Base-by-base conservation (phyloP, 225 moss, liverwort and hornwort species). In the Asterella californica region DNA sequence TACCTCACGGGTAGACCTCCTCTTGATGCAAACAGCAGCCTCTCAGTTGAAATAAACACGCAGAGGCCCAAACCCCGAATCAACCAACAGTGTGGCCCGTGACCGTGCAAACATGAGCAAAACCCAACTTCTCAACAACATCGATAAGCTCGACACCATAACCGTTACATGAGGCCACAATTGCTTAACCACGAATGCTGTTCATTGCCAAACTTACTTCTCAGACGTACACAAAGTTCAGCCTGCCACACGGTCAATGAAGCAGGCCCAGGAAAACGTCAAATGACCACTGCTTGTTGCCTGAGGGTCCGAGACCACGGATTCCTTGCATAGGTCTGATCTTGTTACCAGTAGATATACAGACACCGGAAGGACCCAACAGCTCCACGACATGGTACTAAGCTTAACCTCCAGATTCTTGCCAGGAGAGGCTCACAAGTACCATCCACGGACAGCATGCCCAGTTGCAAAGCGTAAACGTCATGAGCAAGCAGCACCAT, bases 71-170 rank as follows among this genome's bases (percentile, higher is more conserved):
- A 49, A 84, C 59, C 86, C 80, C 79, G 80, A 87, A 87, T 80
- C 84, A 87, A 87, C 82, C 66, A 84, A 84, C 79, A 81, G 61
- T 75, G 77, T 82, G 78, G 87, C 84, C 84, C 59, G n/a, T n/a
- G n/a, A 79, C 80, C 79, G 82, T 81, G 84, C 87, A 87, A 84
- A 87, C 87, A 87, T 84, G 87, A 84, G 87, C 87, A 87, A 87
- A 84, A 84, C 82, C 84, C 77, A 82, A 82, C 82, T 87, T 84
- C 82, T 82, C 82, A 84, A 84, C 82, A 77, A 87, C 73, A 87
- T 84, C 82, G 84, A n/a, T 84, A 80, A 42, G 87, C 79, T 87
- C 79, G 82, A 84, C 76, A 87, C 74, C n/a, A n/a, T n/a, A n/a
- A 82, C 77, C 69, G 79, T 76, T 60, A 79, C 73, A 82, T 29